Evolutionary conservation across 352 stramenopile genomes (phyloP), one percentile per base, ranked within the genome.

Genomic region (Phytophthora megakarya): DNA sequence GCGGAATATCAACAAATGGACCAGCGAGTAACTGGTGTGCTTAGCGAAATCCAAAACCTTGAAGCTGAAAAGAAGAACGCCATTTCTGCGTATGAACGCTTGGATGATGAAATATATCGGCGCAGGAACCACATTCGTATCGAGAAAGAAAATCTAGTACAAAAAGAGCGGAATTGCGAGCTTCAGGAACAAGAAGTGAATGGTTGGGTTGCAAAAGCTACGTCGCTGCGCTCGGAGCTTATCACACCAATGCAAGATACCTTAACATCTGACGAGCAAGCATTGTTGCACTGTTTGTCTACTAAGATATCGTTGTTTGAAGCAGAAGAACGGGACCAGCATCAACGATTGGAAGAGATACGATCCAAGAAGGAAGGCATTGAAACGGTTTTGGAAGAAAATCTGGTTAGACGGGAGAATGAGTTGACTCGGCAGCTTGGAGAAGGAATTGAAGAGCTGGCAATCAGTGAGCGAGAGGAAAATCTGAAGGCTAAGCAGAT

Each of bases 371-470:
- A 96, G 37, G 86, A 98, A 28, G 81, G 82, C 12, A 79, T 98
- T 16, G 79, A 97, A 58, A 94, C 89, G 16, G 78, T 98, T 42
- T 70, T 99, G 9, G 79, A 88, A 45, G 84, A 98, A 61, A 98
- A 99, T 67, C 75, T 99, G 22, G 64, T 97, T 22, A 90, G 88
- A 63, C 85, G 95, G 38, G 82, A 88, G 38, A 83, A 75, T 44
- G 88, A 96, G 60, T 61, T 96, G 28, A 61, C 57, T 5, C 62
- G 68, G 15, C 78, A 90, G 38, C 70, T 94, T 46, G 82, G 75
- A 16, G 72, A 89, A 67, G 81, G 81, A 26, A 60, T 90, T 63
- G 84, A 85, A 53, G 85, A 76, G 19, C 64, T 92, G 46, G 76
- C 45, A 16, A 70, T 76, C 18, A 75, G 77, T 23, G 86, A 94